A percentile compares a stretch with the other conserved stretches of the same genome.
Conservation (phyloP, 768 basidiomycete species). For the Russula sp. region DNA sequence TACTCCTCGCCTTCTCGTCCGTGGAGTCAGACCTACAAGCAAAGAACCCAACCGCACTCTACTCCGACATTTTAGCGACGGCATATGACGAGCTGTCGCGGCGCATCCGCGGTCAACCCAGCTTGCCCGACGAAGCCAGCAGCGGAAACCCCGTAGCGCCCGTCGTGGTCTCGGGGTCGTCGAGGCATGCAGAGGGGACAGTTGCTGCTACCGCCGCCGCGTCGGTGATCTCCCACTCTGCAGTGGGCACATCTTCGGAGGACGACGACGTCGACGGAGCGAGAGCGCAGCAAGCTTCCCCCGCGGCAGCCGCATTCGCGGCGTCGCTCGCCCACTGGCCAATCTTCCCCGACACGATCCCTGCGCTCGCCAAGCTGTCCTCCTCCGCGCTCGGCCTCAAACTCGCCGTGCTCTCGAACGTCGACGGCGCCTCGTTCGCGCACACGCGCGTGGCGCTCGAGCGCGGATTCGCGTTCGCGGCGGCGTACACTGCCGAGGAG, state of each 20-base stretch:
- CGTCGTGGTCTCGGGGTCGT: neutral
- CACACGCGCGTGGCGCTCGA: conserved; percentile 48
- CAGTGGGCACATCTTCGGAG: neutral
- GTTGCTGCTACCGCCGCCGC: neutral
- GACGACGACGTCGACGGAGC: too few species aligned
- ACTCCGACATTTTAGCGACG: conserved; percentile 49
- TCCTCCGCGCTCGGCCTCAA: conserved; percentile 42
- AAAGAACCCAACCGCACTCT: conserved; percentile 51
- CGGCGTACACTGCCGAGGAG: conserved; percentile 65
- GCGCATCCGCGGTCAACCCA: conserved; percentile 20
- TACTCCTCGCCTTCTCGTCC: conserved; percentile 42
- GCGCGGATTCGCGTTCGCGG: conserved; percentile 39
- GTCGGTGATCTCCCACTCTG: neutral
- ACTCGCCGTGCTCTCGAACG: conserved; percentile 69
- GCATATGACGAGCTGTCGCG: conserved; percentile 30
- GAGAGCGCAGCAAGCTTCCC: neutral
- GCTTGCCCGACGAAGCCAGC: neutral
- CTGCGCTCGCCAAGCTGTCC: conserved; percentile 52
- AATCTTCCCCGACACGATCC: conserved; percentile 57
- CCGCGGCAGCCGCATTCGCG: conserved; percentile 44
- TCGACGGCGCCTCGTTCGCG: conserved; percentile 57
- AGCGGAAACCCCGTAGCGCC: neutral
- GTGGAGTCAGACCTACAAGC: conserved; percentile 53
- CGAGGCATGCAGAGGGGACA: neutral
- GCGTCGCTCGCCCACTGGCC: conserved; percentile 55